Percentiles rank a stretch among this genome's conserved stretches.
These are phyloP conservation scores for Plasmopara viticola DNA, from an alignment of 352 stramenopile genomes.

Conservation along the genomic window DNA sequence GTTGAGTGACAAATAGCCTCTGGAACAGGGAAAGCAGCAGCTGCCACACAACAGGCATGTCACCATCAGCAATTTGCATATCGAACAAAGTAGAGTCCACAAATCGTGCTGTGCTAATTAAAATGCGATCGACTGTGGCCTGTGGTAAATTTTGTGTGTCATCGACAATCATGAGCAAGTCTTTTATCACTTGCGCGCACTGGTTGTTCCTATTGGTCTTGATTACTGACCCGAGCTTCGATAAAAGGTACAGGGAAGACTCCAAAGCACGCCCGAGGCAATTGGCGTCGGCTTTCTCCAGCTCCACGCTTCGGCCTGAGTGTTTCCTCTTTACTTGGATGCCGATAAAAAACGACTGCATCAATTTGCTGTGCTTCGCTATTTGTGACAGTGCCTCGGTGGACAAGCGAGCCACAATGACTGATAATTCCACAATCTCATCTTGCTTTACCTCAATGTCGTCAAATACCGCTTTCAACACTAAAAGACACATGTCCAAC, in stretches of 20 bases:
- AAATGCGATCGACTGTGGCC: not conserved
- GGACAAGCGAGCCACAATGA: constrained; percentile 50
- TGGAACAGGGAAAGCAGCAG: constrained; percentile 33
- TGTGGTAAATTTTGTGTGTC: constrained; percentile 4
- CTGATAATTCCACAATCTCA: constrained; percentile 27
- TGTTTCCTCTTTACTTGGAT: constrained; percentile 1
- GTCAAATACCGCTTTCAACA: constrained; percentile 51
- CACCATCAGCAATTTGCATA: constrained; percentile 33
- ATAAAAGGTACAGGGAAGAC: constrained; percentile 38
- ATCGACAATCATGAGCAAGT: constrained; percentile 31
- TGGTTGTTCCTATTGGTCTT: constrained; percentile 56
- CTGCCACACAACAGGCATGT: constrained; percentile 39
- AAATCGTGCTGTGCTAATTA: constrained; percentile 33
- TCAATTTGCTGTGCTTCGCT: constrained; percentile 12
- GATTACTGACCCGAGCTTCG: constrained; percentile 27
- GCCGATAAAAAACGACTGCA: not conserved
- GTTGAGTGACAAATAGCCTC: constrained; percentile 30
- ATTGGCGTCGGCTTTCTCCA: constrained; percentile 12
- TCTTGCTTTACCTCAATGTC: constrained; percentile 33
- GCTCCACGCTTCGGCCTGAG: constrained; percentile 5
- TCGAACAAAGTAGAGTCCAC: constrained; percentile 33
- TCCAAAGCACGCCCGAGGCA: constrained; percentile 15
- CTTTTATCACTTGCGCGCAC: constrained; percentile 44
- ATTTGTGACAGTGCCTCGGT: constrained; percentile 50
- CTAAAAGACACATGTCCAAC: constrained; percentile 49